Conservation (phyloP, 495 filamentous ascomycete species). For the Penicillium parvum region DNA sequence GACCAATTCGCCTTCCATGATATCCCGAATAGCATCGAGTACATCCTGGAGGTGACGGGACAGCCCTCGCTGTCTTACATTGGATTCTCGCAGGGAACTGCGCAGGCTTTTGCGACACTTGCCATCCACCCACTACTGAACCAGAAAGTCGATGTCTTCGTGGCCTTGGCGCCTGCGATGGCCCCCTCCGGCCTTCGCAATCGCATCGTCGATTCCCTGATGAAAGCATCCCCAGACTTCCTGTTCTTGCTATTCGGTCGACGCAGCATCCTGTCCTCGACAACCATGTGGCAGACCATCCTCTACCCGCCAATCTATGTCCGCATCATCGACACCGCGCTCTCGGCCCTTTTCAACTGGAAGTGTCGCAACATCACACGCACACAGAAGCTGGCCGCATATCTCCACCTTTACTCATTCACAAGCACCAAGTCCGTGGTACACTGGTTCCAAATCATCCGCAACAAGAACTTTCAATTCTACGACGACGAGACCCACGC, state of each 20-base stretch:
- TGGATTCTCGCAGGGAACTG: constrained; percentile 94
- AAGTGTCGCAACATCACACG: constrained; percentile 75
- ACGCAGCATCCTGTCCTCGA: constrained; percentile 83
- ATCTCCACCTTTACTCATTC: constrained; percentile 92
- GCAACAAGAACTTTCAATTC: constrained; percentile 93
- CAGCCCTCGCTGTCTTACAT: constrained; percentile 90
- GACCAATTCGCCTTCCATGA: constrained; percentile 98
- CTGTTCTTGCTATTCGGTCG: constrained; percentile 94
- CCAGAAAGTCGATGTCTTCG: constrained; percentile 90
- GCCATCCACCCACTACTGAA: constrained; percentile 91
- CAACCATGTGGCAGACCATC: constrained; percentile 96
- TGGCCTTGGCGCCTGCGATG: constrained; percentile 97
- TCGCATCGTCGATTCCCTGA: constrained; percentile 81
- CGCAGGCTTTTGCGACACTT: constrained; percentile 93
- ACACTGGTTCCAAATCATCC: constrained; percentile 99
- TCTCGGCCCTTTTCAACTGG: constrained; percentile 87
- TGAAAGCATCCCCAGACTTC: constrained; percentile 90
- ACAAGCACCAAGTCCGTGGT: constrained; percentile 94
- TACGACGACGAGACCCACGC: constrained; percentile 88
- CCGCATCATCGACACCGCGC: constrained; percentile 76
- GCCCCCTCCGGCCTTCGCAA: constrained; percentile 86
- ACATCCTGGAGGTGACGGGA: constrained; percentile 78
- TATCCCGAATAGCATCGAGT: constrained; percentile 89
- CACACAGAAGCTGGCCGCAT: constrained; percentile 93
- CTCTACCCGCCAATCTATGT: constrained; percentile 94